These are phyloP conservation scores for Mortierella sp. DNA, from an alignment of 371 early-diverging fungal species.

Conservation along the genomic window DNA sequence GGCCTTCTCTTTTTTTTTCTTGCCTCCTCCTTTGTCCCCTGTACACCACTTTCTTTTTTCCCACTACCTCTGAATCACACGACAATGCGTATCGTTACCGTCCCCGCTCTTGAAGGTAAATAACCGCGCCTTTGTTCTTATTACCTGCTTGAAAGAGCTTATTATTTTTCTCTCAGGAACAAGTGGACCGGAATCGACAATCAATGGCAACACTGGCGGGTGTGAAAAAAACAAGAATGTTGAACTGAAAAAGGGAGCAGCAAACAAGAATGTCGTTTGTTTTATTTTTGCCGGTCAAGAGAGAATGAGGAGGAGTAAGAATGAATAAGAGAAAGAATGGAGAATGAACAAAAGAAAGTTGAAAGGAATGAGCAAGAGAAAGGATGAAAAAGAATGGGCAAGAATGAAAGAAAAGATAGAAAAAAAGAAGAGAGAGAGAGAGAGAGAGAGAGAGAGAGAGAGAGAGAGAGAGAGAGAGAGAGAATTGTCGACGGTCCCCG, in stretches of 20 bases:
- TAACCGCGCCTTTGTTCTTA: background rate
- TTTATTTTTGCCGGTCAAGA: background rate
- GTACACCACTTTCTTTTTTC: background rate
- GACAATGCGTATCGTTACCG: constrained; percentile 67
- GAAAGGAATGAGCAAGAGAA: too few species aligned
- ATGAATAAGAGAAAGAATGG: background rate
- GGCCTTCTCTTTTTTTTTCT: background rate
- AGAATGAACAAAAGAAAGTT: background rate
- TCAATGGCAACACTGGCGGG: too few species aligned
- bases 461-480: too few species aligned
- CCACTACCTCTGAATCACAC: background rate
- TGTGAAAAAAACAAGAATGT: too few species aligned
- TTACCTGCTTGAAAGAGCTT: too few species aligned
- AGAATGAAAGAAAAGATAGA: background rate
- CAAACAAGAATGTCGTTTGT: background rate
- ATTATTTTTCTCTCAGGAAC: too few species aligned
- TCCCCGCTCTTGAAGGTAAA: constrained; percentile 61
- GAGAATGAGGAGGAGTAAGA: background rate
- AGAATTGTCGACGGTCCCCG: too few species aligned
- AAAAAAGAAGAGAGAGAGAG: background rate
- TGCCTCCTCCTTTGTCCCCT: background rate
- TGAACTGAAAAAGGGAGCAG: too few species aligned
- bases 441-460: too few species aligned
- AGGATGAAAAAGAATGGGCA: background rate
- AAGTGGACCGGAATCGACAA: too few species aligned